A percentile compares a stretch with the other conserved stretches of the same genome.
phyloP scores from a whole-genome alignment of 805 yeast species.

The Lachancea kluyveri region DNA sequence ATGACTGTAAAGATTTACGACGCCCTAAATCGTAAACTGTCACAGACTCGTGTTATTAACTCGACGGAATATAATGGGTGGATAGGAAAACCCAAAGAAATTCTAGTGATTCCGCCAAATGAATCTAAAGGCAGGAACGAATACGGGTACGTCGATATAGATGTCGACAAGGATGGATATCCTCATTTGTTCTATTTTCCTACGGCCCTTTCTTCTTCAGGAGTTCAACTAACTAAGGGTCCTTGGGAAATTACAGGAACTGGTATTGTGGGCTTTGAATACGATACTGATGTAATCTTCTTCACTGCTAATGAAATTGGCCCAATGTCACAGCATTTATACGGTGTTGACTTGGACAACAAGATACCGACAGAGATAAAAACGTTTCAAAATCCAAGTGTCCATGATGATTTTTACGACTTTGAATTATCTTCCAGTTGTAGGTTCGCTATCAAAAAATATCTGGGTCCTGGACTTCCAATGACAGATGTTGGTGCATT shows the following conservation, averaged over 20 bases:
- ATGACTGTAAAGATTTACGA: conserved; percentile 46
- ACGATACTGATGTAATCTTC: conserved; percentile 41
- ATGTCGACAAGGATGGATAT: conserved; percentile 45
- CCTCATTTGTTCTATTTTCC: conserved; percentile 61
- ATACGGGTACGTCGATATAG: conserved; percentile 59
- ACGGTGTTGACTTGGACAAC: conserved; percentile 38
- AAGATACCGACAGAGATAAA: conserved; percentile 9
- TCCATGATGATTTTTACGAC: conserved; percentile 31
- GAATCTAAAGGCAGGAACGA: conserved; percentile 20
- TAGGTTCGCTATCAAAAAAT: conserved; percentile 33
- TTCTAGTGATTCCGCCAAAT: conserved; percentile 35
- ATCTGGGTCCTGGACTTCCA: conserved; percentile 24
- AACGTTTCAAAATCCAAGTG: conserved; percentile 18
- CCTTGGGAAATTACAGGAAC: conserved; percentile 48
- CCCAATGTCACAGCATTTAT: conserved; percentile 51
- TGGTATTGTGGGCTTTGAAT: conserved; percentile 41
- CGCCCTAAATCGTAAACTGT: conserved; percentile 25
- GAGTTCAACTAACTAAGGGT: conserved; percentile 40
- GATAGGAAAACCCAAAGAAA: conserved; percentile 49
- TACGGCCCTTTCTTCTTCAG: conserved; percentile 36
- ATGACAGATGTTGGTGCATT: conserved; percentile 22
- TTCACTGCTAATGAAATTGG: conserved; percentile 46
- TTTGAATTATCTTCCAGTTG: conserved; percentile 53
- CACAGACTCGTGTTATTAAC: conserved; percentile 38
- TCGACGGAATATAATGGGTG: conserved; percentile 45